Evolutionary conservation across 2,329 filamentous ascomycete species (phyloP), one percentile per base, ranked within the genome.

Genomic region (Pleomassaria siparia): DNA sequence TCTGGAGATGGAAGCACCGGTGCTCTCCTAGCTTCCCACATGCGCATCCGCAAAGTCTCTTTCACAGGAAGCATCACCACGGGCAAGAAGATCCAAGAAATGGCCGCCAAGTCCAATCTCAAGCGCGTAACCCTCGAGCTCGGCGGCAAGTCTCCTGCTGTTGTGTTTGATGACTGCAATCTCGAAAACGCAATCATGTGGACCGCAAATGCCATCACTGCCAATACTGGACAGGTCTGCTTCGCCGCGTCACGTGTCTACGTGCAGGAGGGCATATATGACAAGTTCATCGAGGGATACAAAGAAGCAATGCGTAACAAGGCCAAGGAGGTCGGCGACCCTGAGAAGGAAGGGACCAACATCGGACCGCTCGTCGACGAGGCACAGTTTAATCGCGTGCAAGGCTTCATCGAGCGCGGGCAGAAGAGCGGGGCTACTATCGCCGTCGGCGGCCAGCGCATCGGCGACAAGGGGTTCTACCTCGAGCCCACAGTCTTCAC

Each of bases 141-240:
- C 1, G 74, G 74, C 15, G 74, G 74, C 13, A 76, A 77, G 52
- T 70, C 64, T 8, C 74, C 74, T 0, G 69, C 69, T 1, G 60
- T 76, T 4, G 64, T 76, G 6, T 76, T 77, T 47, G 71, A 75
- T 25, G 74, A 76, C 53, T 62, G 58, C 13, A 67, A 76, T 51
- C 58, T 77, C 9, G 71, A 75, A 4, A 72, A 75, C 16, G 72
- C 71, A 1, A 64, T 72, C 1, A 57, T 51, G 2, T 67, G 64
- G 66, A 65, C 57, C 9, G 59, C 61, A 8, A 67, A 69, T 35
- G 66, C 61, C 25, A 71, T 71, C 52, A 69, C 64, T 2, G 61
- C 60, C 26, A 70, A 71, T 46, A 69, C 69, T 1, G 71, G 70
- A 6, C 70, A 73, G 46, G 64, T 66, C 10, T 73, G 71, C 59